These are phyloP conservation scores for Hypoxylon lenormandii DNA, from an alignment of 495 filamentous ascomycete genomes.

Conservation along the genomic window DNA sequence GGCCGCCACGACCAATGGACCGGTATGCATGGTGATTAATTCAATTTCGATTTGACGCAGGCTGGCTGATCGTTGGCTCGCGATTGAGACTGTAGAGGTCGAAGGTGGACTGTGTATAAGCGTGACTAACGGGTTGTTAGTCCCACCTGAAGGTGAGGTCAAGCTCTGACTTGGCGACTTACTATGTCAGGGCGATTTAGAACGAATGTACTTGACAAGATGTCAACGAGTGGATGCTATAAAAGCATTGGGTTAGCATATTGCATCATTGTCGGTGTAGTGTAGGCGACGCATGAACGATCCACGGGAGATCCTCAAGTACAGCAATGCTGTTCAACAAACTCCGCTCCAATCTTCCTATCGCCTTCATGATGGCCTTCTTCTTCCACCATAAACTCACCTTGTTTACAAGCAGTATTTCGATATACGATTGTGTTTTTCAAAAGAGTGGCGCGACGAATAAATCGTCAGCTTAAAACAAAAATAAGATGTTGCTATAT, in stretches of 20 bases:
- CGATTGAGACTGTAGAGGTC: constrained; percentile 27
- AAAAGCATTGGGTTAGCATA: constrained; percentile 45
- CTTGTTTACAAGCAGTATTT: constrained; percentile 41
- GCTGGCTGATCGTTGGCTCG: constrained; percentile 37
- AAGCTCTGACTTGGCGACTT: constrained; percentile 51
- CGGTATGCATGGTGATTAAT: constrained; percentile 59
- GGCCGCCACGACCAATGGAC: constrained; percentile 63
- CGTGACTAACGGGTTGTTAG: constrained; percentile 52
- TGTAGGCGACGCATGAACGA: constrained; percentile 28
- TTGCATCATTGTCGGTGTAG: constrained; percentile 14
- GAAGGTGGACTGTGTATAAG: constrained; percentile 37
- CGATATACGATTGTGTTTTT: constrained; percentile 25
- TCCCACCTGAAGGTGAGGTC: constrained; percentile 31
- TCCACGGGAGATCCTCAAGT: constrained; percentile 38
- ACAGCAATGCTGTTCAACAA: constrained; percentile 21
- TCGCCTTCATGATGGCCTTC: constrained; percentile 2
- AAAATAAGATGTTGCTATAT: constrained; percentile 31
- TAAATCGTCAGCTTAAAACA: constrained; percentile 45
- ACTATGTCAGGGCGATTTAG: constrained; percentile 63
- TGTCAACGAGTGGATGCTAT: constrained; percentile 70
- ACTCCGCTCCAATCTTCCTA: constrained; percentile 21
- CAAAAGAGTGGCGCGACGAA: constrained; percentile 49
- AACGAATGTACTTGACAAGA: constrained; percentile 75
- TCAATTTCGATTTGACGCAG: constrained; percentile 38
- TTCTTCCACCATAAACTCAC: constrained; percentile 19